Base-by-base conservation (phyloP, 345 rosid genomes). In the Microcos paniculata region DNA sequence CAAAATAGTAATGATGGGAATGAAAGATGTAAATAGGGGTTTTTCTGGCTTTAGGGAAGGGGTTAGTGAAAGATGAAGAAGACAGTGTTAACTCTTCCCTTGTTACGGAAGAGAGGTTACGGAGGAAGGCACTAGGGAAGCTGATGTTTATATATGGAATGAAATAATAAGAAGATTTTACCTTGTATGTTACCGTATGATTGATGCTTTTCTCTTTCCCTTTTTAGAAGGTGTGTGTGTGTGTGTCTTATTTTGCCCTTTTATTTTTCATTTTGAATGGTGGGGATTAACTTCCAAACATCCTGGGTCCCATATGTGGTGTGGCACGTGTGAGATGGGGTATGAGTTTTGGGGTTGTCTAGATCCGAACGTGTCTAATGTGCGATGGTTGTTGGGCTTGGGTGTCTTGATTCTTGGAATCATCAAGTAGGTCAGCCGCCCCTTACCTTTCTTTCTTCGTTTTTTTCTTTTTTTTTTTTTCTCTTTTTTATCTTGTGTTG, bases 361-460 rank as follows among this genome's bases (percentile, higher is more conserved):
- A 21, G 63, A 1, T 4, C 24, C 9, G 49, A 67, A 66, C 83
- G 85, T 83, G 89, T 83, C 62, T 0, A 31, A 8, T 0, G 23
- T 19, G 4, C 45, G 56, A 57, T 84, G 81, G 82, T 16, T 2
- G 21, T 40, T 52, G 59, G 46, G 65, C 21, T 14, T 73, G 58
- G 55, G 49, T 73, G 85, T 82, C 81, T 58, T 14, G 76, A 71
- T 79, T 77, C 86, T 69, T 23, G 2, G 79, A 73, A 74, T 73
- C 45, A 15, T 15, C 13, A 49, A 28, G 73, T 76, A 48, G 82
- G 72, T 82, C 66, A 82, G 84, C 85, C 77, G 80, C 46, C 26
- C 45, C 33, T 9, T 64, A 14, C 8, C 28, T 19, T 16, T 23
- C 10, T 12, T 38, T 40, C 1, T 56, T 14, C 15, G 31, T 3